These are phyloP conservation scores for Alternaria burnsii DNA, from an alignment of 2,329 filamentous ascomycete genomes.

Conservation along the genomic window DNA sequence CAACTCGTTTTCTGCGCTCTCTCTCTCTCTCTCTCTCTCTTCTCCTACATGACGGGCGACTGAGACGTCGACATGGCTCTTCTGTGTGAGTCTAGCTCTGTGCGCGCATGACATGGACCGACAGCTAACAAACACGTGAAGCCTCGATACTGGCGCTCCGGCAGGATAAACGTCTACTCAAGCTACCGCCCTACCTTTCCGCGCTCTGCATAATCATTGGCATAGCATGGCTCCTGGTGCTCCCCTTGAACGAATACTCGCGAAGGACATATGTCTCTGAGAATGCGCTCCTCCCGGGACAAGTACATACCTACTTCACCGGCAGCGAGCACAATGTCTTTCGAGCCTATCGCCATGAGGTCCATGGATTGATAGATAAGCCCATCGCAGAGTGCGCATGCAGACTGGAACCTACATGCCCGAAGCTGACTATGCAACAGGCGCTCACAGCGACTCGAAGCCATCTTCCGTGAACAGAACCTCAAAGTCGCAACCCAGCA, in stretches of 20 bases:
- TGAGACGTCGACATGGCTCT: slow-evolving; percentile 43
- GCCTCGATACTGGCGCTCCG: slow-evolving; percentile 73
- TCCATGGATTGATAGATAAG: slow-evolving; percentile 67
- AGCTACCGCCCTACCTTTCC: slow-evolving; percentile 87
- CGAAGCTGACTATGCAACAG: slow-evolving; percentile 51
- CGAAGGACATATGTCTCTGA: slow-evolving; percentile 95
- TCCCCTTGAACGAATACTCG: slow-evolving; percentile 91
- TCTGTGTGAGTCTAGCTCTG: slow-evolving; percentile 37
- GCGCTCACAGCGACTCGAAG: slow-evolving; percentile 73
- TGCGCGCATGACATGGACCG: not conserved
- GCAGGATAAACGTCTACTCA: slow-evolving; percentile 81
- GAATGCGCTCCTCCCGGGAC: slow-evolving; percentile 92
- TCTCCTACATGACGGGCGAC: slow-evolving; percentile 11
- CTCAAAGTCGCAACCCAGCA: slow-evolving; percentile 88
- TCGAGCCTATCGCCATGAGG: slow-evolving; percentile 85
- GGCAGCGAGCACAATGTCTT: slow-evolving; percentile 97
- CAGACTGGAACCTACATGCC: not conserved
- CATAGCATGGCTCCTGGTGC: slow-evolving; percentile 85
- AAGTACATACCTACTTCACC: slow-evolving; percentile 97
- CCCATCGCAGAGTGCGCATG: slow-evolving; percentile 48
- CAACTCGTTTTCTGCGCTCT: slow-evolving; percentile 13
- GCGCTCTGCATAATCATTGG: slow-evolving; percentile 85
- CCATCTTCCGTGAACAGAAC: slow-evolving; percentile 78
- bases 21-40: not conserved
- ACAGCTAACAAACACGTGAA: slow-evolving; percentile 37